A percentile compares a stretch with the other conserved stretches of the same genome.
phyloP scores from a whole-genome alignment of 2,329 filamentous ascomycete species.

The Lasiodiplodia hormozganensis region DNA sequence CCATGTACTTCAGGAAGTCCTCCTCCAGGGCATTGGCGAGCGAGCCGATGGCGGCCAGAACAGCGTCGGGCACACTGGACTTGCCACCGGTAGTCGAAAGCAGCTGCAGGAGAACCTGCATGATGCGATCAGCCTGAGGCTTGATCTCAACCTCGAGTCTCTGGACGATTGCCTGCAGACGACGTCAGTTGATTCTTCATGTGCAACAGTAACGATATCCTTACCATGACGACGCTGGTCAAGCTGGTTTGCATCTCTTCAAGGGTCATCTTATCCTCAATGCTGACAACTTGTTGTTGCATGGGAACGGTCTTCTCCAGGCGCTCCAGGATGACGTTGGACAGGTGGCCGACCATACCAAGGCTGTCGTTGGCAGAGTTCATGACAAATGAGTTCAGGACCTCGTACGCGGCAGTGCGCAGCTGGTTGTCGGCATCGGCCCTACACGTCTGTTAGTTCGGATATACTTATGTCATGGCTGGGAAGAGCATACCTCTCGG shows the following conservation, averaged over 20 bases:
- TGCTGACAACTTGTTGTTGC: constrained; percentile 91
- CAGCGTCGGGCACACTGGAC: constrained; percentile 91
- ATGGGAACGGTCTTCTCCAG: constrained; percentile 89
- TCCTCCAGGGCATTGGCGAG: constrained; percentile 90
- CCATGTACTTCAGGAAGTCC: constrained; percentile 97
- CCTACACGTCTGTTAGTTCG: constrained; percentile 39
- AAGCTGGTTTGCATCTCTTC: constrained; percentile 98
- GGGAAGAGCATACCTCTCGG: constrained; percentile 64
- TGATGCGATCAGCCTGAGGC: constrained; percentile 90
- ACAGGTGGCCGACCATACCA: constrained; percentile 78
- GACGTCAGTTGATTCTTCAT: constrained; percentile 2
- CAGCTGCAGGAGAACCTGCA: constrained; percentile 85
- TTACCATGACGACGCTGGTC: constrained; percentile 80
- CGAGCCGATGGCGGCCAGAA: constrained; percentile 92
- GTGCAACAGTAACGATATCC: constrained; percentile 33
- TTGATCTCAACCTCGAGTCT: constrained; percentile 90
- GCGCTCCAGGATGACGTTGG: constrained; percentile 87
- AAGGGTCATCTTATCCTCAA: constrained; percentile 93
- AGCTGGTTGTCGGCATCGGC: constrained; percentile 84
- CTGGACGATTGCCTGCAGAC: constrained; percentile 74
- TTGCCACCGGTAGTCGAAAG: constrained; percentile 79
- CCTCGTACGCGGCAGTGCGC: constrained; percentile 94
- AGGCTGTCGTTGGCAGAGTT: constrained; percentile 90
- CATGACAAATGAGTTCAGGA: constrained; percentile 91
- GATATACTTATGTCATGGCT: background rate